Evolutionary conservation across 805 yeast genomes (phyloP).

Genomic region (Yamadazyma laniorum): DNA sequence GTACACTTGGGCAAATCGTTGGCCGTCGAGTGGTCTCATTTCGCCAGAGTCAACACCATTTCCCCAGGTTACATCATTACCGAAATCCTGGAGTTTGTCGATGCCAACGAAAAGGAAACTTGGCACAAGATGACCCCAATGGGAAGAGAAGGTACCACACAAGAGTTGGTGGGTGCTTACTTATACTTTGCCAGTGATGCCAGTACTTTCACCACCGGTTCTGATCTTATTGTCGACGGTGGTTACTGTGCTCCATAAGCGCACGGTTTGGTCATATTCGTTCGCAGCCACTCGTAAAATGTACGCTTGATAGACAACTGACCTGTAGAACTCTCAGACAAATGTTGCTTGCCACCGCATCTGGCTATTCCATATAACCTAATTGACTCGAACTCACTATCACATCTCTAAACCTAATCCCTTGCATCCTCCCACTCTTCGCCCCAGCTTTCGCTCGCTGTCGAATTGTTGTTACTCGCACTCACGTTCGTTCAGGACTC

Average conservation of each 20-base stretch:
- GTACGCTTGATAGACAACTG: not conserved
- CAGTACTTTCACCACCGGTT: slow-evolving; percentile 43
- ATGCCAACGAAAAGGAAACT: slow-evolving; percentile 27
- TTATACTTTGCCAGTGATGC: slow-evolving; percentile 46
- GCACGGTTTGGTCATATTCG: too few species aligned
- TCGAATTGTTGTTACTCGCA: too few species aligned
- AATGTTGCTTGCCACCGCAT: too few species aligned
- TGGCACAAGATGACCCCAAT: slow-evolving; percentile 44
- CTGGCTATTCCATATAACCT: too few species aligned
- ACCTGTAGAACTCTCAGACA: too few species aligned
- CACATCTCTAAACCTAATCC: too few species aligned
- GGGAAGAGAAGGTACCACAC: slow-evolving; percentile 45
- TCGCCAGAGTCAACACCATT: slow-evolving; percentile 42
- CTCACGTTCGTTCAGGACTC: slow-evolving; percentile 1
- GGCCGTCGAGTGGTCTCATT: slow-evolving; percentile 49
- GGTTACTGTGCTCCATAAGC: slow-evolving; percentile 40
- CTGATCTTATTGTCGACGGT: slow-evolving; percentile 46
- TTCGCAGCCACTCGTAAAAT: too few species aligned
- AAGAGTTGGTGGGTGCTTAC: slow-evolving; percentile 48
- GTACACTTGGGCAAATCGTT: slow-evolving; percentile 43
- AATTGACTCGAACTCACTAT: too few species aligned
- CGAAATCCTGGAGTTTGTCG: slow-evolving; percentile 38
- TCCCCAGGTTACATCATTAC: slow-evolving; percentile 46
- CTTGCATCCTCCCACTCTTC: too few species aligned
- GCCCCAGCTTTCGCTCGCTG: too few species aligned